phyloP scores from a whole-genome alignment of 1,284 basidiomycete genomes.

The Puccinia coronata region DNA sequence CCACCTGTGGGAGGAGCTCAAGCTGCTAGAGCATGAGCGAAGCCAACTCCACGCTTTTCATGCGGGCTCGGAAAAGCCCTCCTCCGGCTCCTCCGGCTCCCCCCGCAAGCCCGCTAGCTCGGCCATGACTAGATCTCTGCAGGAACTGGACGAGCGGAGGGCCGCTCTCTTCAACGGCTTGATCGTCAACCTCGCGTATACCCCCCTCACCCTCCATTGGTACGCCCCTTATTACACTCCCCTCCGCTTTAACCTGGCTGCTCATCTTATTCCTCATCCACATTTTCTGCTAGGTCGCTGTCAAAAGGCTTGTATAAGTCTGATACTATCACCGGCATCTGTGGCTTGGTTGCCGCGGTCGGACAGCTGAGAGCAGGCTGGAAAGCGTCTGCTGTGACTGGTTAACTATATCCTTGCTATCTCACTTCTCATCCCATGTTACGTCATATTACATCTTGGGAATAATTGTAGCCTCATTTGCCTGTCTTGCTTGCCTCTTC shows the following conservation, averaged over 20 bases:
- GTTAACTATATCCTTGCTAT: too few species aligned
- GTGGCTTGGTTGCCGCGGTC: constrained; percentile 29
- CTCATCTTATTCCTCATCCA: not conserved
- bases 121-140: not conserved
- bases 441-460: not conserved
- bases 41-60: not conserved
- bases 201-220: constrained; percentile 44
- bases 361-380: constrained; percentile 43
- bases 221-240: not conserved
- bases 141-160: constrained; percentile 20
- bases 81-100: too few species aligned
- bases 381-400: constrained; percentile 34
- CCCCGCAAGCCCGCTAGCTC: not conserved
- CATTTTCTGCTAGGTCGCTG: constrained; percentile 36
- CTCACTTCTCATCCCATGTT: not conserved
- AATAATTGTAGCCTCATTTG: not conserved
- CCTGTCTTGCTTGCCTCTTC: too few species aligned
- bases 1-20: constrained; percentile 23
- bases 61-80: not conserved
- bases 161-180: constrained; percentile 42
- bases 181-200: constrained; percentile 39
- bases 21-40: constrained; percentile 20
- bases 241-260: not conserved
- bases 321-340: constrained; percentile 26
- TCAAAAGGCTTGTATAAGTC: constrained; percentile 32